Base-by-base conservation (phyloP, 371 early-diverging fungal genomes). In the Mucor saturninus region DNA sequence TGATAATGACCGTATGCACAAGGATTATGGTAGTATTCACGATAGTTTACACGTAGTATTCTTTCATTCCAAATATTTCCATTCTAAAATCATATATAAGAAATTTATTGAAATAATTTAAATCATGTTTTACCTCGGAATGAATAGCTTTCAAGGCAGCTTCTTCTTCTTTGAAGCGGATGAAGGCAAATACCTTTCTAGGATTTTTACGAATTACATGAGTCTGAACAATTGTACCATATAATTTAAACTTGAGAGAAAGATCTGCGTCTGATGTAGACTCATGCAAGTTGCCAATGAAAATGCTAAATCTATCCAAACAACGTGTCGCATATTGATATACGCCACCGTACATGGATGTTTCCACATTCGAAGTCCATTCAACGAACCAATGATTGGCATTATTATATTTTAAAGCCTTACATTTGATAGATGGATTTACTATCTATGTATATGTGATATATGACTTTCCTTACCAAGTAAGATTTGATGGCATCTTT, bases 401-500 rank as follows among this genome's bases (percentile, higher is more conserved):
- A 45, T 26, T 13, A 50, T 43, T 32, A 11, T 9, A 40, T 49
- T 52, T 55, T 31, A 67, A 52, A n/a, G 54, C 11, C 61, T 67
- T 50, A 32, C 42, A 30, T 14, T 42, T 11, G 28, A 42, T 42
- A 42, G 6, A 42, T 57, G 43, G 30, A 38, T 26, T 50, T 13
- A 37, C 21, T 49, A 15, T 3, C 29, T 30, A 7, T 29, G 7
- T 4, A 1, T 10, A 2, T 38, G 54, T 54, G 9, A 54, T 15
- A 15, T 32, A 49, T n/a, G 21, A 13, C n/a, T 3, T 5, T 28
- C 38, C 21, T 43, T 81, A 89, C 90, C 77, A 85, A 45, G 64
- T 76, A 92, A 2, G 93, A 91, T 26, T 79, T 75, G 59, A 93
- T 89, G 28, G 95, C 95, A 69, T 95, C 95, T 56, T 93, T 92